Percentiles rank a stretch among this genome's conserved stretches.
Evolutionary conservation across 2,329 filamentous ascomycete species (phyloP).

Genomic region (Lithohypha guttulata): DNA sequence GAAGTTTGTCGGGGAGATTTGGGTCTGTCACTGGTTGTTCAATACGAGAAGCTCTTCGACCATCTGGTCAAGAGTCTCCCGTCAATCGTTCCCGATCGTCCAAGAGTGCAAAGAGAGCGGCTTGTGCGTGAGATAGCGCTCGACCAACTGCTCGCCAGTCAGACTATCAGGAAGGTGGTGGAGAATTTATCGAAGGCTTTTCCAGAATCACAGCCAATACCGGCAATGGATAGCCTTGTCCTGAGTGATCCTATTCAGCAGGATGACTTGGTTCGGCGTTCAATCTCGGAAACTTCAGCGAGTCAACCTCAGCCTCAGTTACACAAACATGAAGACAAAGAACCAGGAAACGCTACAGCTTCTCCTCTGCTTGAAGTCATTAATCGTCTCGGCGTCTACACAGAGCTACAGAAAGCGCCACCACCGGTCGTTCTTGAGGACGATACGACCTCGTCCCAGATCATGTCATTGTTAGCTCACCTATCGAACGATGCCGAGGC

Average conservation of each 20-base stretch:
- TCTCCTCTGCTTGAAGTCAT: neutral
- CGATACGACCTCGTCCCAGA: neutral
- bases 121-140: constrained; percentile 13
- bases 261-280: constrained; percentile 5
- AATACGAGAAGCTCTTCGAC: constrained; percentile 4
- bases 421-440: neutral
- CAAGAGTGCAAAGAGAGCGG: constrained; percentile 17
- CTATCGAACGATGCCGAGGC: neutral
- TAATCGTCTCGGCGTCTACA: constrained; percentile 3
- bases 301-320: constrained; percentile 2
- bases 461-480: constrained; percentile 1
- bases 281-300: neutral
- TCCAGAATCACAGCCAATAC: too few relatives aligned
- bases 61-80: constrained; percentile 12
- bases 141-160: constrained; percentile 10
- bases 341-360: neutral
- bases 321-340: neutral
- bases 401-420: neutral
- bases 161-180: constrained; percentile 9
- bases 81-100: constrained; percentile 11
- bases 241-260: constrained; percentile 3
- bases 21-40: neutral
- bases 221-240: neutral
- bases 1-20: neutral
- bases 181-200: too few relatives aligned